Base-by-base conservation (phyloP, 140 eudicot species). In the Bidens hawaiensis region DNA sequence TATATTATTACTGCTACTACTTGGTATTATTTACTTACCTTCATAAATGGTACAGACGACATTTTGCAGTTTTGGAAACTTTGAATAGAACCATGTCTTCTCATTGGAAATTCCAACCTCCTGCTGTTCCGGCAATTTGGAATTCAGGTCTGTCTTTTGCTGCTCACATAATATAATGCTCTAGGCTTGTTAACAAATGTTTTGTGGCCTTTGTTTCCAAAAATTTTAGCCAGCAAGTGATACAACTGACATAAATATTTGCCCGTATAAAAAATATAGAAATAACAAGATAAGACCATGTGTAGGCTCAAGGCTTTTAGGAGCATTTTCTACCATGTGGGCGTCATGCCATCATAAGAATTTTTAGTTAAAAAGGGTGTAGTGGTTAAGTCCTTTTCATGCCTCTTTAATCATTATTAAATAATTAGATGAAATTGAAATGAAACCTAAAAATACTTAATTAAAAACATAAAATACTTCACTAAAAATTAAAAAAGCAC, bases 111-210 rank as follows among this genome's bases (percentile, higher is more conserved):
- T 50, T 59, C 66, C 76, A 72, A 64, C 26, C 72, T 68, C 79
- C 74, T 69, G 64, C 75, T 78, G 81, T 75, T 82, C 68, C 72
- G 65, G 77, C 79, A 67, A 62, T 61, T n/a, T 75, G 73, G 82
- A 77, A 70, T 67, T 73, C 71, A 82, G 79, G 75, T 71, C 76
- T 74, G 79, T 68, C 77, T 63, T 50, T 54, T 66, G 28, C 75
- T 65, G 25, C 45, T 58, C 67, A 54, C n/a, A 63, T 62, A 45
- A 60, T n/a, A 55, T 60, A 77, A 67, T 28, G 77, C 66, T 19
- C 3, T 34, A 33, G 42, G 14, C 43, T 25, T 59, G 16, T 58
- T 57, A 65, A 60, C 63, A 34, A 25, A 60, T 47, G 25, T 18
- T 73, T 56, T 73, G 58, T 60, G 53, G 27, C 71, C 18, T 63